These are phyloP conservation scores for Rhinocladiella mackenziei DNA, from an alignment of 2,329 filamentous ascomycete species.

Conservation along the genomic window DNA sequence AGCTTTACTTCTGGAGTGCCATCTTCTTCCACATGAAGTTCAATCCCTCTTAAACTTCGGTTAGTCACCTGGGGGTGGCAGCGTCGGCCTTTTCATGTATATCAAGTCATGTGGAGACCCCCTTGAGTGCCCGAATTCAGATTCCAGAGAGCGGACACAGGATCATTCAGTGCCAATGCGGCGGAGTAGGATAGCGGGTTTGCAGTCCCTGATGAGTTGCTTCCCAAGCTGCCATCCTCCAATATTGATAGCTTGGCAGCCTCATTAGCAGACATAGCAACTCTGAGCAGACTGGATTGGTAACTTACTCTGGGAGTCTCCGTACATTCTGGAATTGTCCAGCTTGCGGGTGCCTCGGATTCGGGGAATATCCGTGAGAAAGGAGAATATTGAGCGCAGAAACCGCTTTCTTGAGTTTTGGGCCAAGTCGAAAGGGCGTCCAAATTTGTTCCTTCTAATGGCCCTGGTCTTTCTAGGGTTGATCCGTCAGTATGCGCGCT, in stretches of 20 bases:
- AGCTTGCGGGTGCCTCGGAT: background rate
- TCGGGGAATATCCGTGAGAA: slow-evolving; percentile 5
- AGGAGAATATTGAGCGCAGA: background rate
- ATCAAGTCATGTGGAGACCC: background rate
- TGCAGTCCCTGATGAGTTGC: slow-evolving; percentile 1
- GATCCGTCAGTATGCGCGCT: background rate
- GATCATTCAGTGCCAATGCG: slow-evolving; percentile 6
- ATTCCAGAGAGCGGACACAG: slow-evolving; percentile 12
- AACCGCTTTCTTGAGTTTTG: background rate
- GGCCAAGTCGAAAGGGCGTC: slow-evolving; percentile 3
- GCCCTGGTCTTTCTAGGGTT: background rate
- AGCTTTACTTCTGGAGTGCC: background rate
- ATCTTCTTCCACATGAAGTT: background rate
- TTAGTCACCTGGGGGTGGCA: background rate
- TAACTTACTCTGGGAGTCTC: slow-evolving; percentile 4
- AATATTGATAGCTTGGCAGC: background rate
- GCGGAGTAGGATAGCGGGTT: slow-evolving; percentile 5
- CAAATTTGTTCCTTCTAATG: background rate
- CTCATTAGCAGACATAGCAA: background rate
- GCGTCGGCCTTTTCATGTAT: background rate
- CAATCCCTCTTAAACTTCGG: background rate
- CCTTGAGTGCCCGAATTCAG: background rate
- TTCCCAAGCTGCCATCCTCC: slow-evolving; percentile 1
- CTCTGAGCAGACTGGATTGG: background rate
- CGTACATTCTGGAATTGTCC: slow-evolving; percentile 1